A percentile compares a stretch with the other conserved stretches of the same genome.
Evolutionary conservation across 2,329 filamentous ascomycete species (phyloP).

Genomic region (Paraphaeosphaeria minitans): DNA sequence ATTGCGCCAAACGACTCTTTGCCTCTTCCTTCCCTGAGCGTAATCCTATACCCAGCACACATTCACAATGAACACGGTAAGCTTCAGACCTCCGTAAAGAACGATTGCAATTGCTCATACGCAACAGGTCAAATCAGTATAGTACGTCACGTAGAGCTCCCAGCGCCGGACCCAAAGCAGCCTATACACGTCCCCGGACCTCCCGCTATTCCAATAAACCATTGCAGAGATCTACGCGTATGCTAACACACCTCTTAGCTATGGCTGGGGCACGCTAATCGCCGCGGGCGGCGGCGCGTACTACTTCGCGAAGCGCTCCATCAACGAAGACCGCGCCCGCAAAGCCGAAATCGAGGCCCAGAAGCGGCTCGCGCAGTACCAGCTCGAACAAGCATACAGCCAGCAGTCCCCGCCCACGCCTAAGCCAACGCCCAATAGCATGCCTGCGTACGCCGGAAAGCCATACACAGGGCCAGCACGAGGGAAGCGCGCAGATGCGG

Average conservation of each 20-base stretch:
- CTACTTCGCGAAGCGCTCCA: conserved; percentile 91
- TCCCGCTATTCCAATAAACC: background rate
- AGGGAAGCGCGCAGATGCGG: conserved; percentile 15
- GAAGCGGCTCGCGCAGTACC: conserved; percentile 37
- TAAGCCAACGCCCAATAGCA: conserved; percentile 14
- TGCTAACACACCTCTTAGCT: conserved; percentile 57
- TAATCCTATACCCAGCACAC: background rate
- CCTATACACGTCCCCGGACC: background rate
- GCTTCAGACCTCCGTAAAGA: conserved; percentile 22
- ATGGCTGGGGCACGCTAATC: conserved; percentile 90
- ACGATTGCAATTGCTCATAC: conserved; percentile 20
- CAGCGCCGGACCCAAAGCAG: background rate
- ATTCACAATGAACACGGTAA: conserved; percentile 58
- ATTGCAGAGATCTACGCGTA: background rate
- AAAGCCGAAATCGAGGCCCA: conserved; percentile 60
- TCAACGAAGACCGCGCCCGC: conserved; percentile 86
- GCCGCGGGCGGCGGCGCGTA: conserved; percentile 86
- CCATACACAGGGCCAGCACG: conserved; percentile 18
- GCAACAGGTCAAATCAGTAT: conserved; percentile 61
- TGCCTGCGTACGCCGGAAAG: conserved; percentile 5
- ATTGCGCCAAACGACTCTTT: conserved; percentile 8
- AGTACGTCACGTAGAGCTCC: conserved; percentile 51
- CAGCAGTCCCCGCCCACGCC: conserved; percentile 15
- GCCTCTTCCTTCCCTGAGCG: conserved; percentile 13
- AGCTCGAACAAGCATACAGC: conserved; percentile 35